Evolutionary conservation across 176 grass and related monocot genomes (phyloP).

Genomic region (Paspalum notatum): DNA sequence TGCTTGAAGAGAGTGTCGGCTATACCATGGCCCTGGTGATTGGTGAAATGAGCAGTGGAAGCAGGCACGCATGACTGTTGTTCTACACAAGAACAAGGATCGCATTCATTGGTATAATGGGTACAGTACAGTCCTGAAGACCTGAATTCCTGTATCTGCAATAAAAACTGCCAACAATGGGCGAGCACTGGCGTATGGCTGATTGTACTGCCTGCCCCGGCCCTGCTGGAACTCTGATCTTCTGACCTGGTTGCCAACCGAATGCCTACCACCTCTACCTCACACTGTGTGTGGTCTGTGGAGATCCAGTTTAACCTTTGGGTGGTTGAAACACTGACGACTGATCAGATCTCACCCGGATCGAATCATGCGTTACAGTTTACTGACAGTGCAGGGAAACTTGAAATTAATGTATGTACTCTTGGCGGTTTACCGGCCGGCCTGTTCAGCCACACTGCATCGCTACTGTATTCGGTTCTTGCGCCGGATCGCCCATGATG

Average conservation of each 20-base stretch:
- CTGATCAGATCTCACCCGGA: slow-evolving; percentile 13
- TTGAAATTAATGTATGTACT: background rate
- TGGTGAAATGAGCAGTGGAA: background rate
- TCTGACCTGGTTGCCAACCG: background rate
- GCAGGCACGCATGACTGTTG: background rate
- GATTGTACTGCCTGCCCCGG: background rate
- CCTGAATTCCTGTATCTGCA: background rate
- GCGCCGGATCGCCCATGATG: background rate
- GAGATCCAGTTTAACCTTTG: background rate
- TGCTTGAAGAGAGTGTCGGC: background rate
- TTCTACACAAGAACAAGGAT: background rate
- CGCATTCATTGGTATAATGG: slow-evolving; percentile 4
- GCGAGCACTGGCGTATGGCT: slow-evolving; percentile 2
- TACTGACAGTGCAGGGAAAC: background rate
- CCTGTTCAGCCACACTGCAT: background rate
- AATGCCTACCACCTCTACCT: background rate
- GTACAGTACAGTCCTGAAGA: background rate
- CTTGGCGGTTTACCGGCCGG: background rate
- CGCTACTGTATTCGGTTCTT: background rate
- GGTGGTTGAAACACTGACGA: background rate
- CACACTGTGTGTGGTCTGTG: background rate
- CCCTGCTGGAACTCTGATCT: background rate
- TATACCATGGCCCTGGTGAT: background rate
- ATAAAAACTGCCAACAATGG: slow-evolving; percentile 9
- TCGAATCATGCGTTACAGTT: background rate